Evolutionary conservation across 2,329 filamentous ascomycete genomes (phyloP), one percentile per base, ranked within the genome.

Genomic region (Aspergillus pseudoterreus): DNA sequence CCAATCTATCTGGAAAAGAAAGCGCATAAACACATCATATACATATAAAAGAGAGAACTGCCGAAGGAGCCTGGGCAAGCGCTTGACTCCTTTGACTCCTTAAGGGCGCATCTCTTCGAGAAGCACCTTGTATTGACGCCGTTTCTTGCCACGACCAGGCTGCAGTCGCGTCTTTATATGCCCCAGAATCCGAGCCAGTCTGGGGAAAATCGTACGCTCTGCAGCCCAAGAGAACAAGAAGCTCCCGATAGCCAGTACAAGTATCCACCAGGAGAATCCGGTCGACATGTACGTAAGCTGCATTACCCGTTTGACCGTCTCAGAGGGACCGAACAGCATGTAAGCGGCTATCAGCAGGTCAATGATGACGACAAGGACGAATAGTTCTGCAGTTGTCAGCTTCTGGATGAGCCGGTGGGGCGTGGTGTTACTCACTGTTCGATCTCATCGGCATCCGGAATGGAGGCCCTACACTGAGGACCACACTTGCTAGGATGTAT

Each of bases 91-190:
- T 47, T 42, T 3, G 6, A 17, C 17, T 35, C 49, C 21, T 47
- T 48, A 60, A 32, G 47, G 60, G 49, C 73, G 72, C 81, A 86
- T 87, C 50, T 82, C 76, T 65, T 94, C 87, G 45, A 80, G 67
- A 27, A 96, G 85, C 17, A 90, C 62, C 74, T 97, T 97, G 68
- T 96, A 96, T 73, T 85, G 78, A 72, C 96, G 96, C 57, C 91
- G 82, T 72, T 87, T 84, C 76, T 96, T 96, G 41, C 76, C 73
- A 65, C 77, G 78, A 45, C 81, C 68, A 70, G 59, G 81, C 72
- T 67, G 73, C 44, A 90, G 49, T n/a, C 69, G 72, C 46, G 80
- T 72, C 64, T 84, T 87, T 14, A 80, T 59, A 27, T 73, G 74
- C 1, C 89, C 90, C 50, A 96, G 74, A 43, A 77, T 71, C 55